Evolutionary conservation across 139 green algal genomes (phyloP), one percentile per base, ranked within the genome.

Genomic region (Chlamydomonas schloesseri): DNA sequence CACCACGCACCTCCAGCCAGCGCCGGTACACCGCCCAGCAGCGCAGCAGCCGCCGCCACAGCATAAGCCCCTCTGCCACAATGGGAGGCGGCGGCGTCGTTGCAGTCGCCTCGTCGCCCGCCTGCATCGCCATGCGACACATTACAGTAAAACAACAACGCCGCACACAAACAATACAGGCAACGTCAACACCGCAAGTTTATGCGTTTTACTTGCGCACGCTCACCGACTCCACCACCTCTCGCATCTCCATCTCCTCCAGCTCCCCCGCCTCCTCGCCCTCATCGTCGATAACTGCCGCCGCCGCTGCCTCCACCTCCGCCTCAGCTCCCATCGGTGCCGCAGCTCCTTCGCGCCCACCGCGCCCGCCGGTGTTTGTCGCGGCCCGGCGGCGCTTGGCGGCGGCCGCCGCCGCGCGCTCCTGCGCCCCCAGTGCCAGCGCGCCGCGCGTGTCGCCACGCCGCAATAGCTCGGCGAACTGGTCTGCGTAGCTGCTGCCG

Each of bases 1-100:
- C 24, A 33, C 17, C 65, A 9, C 58, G 26, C 34, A 84, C 77
- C 70, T 86, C 77, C 29, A 89, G 71, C 85, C 85, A 89, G 28
- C 69, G 53, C 10, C 58, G 55, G 70, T 87, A 89, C 3, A 75
- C 42, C 1, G 14, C 57, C 85, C 85, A 89, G 1, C 1, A 26
- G 6, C 55, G 23, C 58, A 89, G 60, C 77, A 89, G 77, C 69
- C 36, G 64, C 42, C 42, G 62, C 77, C 77, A 84, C 60, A 84
- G 77, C 77, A 50, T 5, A 18, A 84, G 31, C n/a, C 60, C 77
- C 62, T 75, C 64, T 20, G 42, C 62, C 42, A 74, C 77, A 18
- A 42, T 42, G 11, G 33, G 17, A 3, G 36, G 71, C 29, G n/a
- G 64, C 64, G 9, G 64, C 64, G 64, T n/a, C 29, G n/a, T 37